These are phyloP conservation scores for Epichloe coenophiala DNA, from an alignment of 2,329 filamentous ascomycete species.

Conservation along the genomic window DNA sequence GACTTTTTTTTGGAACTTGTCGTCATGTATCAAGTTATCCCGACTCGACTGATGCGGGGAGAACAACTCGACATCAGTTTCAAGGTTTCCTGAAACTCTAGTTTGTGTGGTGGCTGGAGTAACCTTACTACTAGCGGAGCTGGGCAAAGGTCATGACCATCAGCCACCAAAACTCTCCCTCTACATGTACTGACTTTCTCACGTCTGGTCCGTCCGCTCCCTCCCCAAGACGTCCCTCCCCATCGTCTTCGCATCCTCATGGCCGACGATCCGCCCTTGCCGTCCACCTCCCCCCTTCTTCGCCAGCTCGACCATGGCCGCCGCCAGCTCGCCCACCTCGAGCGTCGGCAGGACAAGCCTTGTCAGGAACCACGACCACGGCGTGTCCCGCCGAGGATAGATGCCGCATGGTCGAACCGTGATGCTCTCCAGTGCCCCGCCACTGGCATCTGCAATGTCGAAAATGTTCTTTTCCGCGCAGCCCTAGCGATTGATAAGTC, in stretches of 20 bases:
- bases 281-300: background rate
- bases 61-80: too few relatives aligned
- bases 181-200: background rate
- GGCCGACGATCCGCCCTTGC: background rate
- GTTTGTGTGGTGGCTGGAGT: too few relatives aligned
- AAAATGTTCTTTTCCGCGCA: constrained; percentile 2
- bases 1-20: too few relatives aligned
- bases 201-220: too few relatives aligned
- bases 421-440: constrained; percentile 1
- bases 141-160: too few relatives aligned
- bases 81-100: too few relatives aligned
- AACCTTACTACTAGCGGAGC: too few relatives aligned
- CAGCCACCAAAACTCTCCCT: too few relatives aligned
- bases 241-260: background rate
- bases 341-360: constrained; percentile 2
- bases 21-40: too few relatives aligned
- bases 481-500: background rate
- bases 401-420: constrained; percentile 1
- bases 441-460: constrained; percentile 1
- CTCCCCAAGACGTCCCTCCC: background rate
- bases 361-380: constrained; percentile 1
- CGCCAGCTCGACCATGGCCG: background rate
- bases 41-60: too few relatives aligned
- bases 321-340: background rate
- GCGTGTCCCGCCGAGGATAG: background rate